These are phyloP conservation scores for Vicia faba DNA, from an alignment of 306 rosid genomes.

Conservation along the genomic window DNA sequence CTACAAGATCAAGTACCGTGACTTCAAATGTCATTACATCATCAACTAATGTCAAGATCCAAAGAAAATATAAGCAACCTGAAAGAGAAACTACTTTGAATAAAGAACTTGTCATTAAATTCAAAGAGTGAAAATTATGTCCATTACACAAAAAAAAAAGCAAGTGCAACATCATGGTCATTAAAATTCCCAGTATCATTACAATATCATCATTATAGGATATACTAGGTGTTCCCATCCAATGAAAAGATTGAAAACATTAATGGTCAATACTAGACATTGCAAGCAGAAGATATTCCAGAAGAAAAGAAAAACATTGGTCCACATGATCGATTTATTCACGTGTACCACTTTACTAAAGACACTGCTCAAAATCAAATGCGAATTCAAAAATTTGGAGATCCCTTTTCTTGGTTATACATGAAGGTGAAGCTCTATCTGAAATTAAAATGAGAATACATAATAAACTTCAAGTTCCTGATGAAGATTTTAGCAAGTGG, in stretches of 20 bases:
- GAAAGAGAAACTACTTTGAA: no score
- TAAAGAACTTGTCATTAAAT: no score
- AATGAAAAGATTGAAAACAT: conserved; percentile 82
- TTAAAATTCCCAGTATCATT: no score
- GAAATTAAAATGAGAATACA: conserved; percentile 72
- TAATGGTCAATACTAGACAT: conserved; percentile 85
- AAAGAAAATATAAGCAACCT: no score
- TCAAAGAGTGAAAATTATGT: no score
- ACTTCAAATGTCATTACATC: no score
- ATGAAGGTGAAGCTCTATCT: conserved; percentile 75
- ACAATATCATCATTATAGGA: no score
- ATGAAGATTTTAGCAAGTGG: conserved; percentile 89
- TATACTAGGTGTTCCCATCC: conserved; percentile 83
- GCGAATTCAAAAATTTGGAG: conserved; percentile 91
- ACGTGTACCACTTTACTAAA: conserved; percentile 80
- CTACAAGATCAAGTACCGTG: no score
- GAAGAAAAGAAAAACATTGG: conserved; percentile 81
- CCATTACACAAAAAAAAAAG: no score
- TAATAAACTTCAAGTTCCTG: conserved; percentile 73
- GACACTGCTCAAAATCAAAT: conserved; percentile 79
- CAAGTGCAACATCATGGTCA: no score
- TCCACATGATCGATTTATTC: conserved; percentile 72
- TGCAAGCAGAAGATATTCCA: conserved; percentile 87
- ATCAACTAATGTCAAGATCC: no score
- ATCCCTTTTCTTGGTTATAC: conserved; percentile 88